These are phyloP conservation scores for Fusarium anguioides DNA, from an alignment of 2,329 filamentous ascomycete genomes.

Conservation along the genomic window DNA sequence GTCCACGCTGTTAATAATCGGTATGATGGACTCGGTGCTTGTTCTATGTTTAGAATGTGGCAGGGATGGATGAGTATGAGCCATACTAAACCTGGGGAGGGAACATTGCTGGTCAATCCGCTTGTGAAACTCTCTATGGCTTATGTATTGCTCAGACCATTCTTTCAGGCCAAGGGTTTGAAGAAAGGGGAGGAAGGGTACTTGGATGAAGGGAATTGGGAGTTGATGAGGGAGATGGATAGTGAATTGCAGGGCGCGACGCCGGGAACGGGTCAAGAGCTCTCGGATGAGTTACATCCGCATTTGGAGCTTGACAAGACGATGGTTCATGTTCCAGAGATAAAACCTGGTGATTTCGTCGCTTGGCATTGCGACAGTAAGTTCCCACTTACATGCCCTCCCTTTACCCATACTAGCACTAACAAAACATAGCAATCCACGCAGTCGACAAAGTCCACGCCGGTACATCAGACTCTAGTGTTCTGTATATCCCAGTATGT, in stretches of 20 bases:
- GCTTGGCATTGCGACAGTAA: constrained; percentile 84
- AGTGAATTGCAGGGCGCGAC: constrained; percentile 76
- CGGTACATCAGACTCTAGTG: constrained; percentile 79
- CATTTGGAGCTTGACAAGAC: constrained; percentile 74
- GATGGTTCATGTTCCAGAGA: constrained; percentile 76
- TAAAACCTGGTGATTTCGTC: constrained; percentile 81
- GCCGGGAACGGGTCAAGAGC: constrained; percentile 77
- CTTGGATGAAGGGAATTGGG: constrained; percentile 69
- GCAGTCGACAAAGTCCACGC: constrained; percentile 83
- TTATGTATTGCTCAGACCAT: constrained; percentile 85
- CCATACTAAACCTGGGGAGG: constrained; percentile 76
- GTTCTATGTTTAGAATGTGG: constrained; percentile 86
- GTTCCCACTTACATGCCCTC: constrained; percentile 13
- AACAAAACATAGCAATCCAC: constrained; percentile 67
- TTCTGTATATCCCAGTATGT: constrained; percentile 89
- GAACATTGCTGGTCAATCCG: constrained; percentile 85
- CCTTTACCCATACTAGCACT: background rate
- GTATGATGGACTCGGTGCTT: constrained; percentile 84
- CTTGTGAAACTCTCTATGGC: constrained; percentile 79
- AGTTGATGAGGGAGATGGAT: constrained; percentile 62
- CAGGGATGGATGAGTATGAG: constrained; percentile 92
- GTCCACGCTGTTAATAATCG: constrained; percentile 76
- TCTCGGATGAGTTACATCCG: constrained; percentile 75
- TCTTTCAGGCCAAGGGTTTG: constrained; percentile 70
- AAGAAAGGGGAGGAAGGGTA: constrained; percentile 47